Evolutionary conservation across 371 early-diverging fungal genomes (phyloP), one percentile per base, ranked within the genome.

Genomic region (Circinella minor): DNA sequence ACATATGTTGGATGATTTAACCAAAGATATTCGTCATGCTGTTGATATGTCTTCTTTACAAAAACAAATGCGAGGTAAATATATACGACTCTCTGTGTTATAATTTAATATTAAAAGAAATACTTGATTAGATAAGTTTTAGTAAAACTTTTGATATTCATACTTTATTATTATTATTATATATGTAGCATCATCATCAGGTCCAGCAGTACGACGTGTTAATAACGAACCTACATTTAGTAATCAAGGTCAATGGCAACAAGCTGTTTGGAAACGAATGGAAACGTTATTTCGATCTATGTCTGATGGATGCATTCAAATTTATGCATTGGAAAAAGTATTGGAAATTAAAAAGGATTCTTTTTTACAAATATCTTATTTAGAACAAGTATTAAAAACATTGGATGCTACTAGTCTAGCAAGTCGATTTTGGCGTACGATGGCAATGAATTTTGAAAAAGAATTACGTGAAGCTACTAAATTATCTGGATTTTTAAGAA

Each of bases 201-300:
- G 69, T 4, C 73, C 80, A 5, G 78, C 82, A 18, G 86, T 82
- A 36, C 81, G 90, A 11, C 79, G 89, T 20, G 76, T 79, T 51
- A 84, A 86, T 67, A 82, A 86, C 36, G 84, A 85, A 37, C 83
- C 89, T 0, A 78, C 82, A 37, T 73, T 84, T 36, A 88, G 83
- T 36, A 86, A 81, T 7, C 84, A 85, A n/a, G 69, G 78, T 20
- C 61, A 78, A 38, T 84, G 81, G 81, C 77, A 86, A 3, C 71
- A 83, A 17, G 80, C 81, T 38, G 71, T 94, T 34, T 93, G 94
- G 94, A 81, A 71, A 18, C 76, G 92, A 8, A 84, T 92, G 82
- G 95, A 94, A 71, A 72, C 73, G 9, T 77, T 94, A n/a, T 90
- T 91, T 85, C 88, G 92, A 64, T 77, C 81, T n/a, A 88, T 93